Evolutionary conservation across 192 early-diverging fungal species (phyloP), one percentile per base, ranked within the genome.

Genomic region (Podila epicladia): DNA sequence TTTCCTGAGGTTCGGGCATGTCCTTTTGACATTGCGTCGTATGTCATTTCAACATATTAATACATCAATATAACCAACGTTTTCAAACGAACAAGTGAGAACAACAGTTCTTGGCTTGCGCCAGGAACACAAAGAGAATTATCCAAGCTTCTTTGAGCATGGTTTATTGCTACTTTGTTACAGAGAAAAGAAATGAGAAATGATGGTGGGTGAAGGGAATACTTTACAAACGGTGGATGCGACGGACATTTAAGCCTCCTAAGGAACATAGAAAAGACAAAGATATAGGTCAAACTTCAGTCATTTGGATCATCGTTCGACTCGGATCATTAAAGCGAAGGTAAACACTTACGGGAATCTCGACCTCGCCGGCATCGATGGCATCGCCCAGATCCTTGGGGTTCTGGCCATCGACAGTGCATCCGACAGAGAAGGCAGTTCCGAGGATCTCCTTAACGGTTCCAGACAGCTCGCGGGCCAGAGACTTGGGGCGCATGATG

Each of bases 371-470:
- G 37, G 91, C 90, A 74, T 92, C 92, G 73, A 99, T 93, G 87
- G 93, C 88, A 84, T 91, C 86, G 80, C 89, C 89, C 73, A 99
- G 76, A 82, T 97, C 96, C 82, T 91, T 89, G 72, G 98, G 97
- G 84, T 82, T 87, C 89, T 98, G 91, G 76, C 98, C 97, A 73
- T 99, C 98, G 69, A 99, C 97, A 71, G 97, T 99, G 93, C 97
- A 99, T 73, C 97, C 97, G 69, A 95, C 91, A 33, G 95, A 97
- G 92, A 93, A 93, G 72, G 90, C 90, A 67, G 97, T 99, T 69
- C 97, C 97, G 71, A 98, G 90, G 74, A 98, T 97, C 89, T 97
- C 95, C 88, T 95, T 93, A 82, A 98, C 97, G 74, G 95, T 97
- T 71, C 98, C 98, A 75, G 87, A 86, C 74, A 99, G 90, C 86